Conservation (phyloP, 129 eudicot genomes). For the Flaveria trinervia region DNA sequence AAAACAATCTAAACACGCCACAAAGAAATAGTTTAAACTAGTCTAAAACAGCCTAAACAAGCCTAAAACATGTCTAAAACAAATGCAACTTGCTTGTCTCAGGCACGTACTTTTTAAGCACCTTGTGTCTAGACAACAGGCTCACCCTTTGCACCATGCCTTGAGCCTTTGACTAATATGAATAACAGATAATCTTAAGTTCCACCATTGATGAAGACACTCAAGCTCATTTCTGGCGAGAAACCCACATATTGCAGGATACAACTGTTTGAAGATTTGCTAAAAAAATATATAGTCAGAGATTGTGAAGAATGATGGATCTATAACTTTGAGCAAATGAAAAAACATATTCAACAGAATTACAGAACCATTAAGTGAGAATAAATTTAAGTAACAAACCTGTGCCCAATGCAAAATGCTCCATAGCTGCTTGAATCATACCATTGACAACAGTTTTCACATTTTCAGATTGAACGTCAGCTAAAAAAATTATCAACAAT, state of each 20-base stretch:
- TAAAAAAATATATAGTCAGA: background rate
- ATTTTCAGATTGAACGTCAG: background rate
- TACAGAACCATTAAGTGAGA: background rate
- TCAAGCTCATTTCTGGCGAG: background rate
- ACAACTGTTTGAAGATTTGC: background rate
- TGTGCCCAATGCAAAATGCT: slow-evolving; percentile 4
- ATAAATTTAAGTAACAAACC: background rate
- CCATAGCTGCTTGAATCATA: background rate
- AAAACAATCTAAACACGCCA: too few species aligned
- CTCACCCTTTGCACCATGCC: background rate
- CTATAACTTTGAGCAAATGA: background rate
- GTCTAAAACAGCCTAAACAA: too few species aligned
- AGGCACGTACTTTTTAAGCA: too few species aligned
- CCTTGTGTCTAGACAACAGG: too few species aligned
- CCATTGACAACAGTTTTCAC: background rate
- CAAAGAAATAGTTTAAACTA: too few species aligned
- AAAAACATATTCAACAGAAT: background rate
- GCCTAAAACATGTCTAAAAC: too few species aligned
- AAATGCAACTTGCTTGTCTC: too few species aligned
- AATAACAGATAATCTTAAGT: background rate
- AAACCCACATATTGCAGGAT: background rate
- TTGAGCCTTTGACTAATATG: background rate
- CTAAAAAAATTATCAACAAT: background rate
- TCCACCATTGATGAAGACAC: background rate
- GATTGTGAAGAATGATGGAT: background rate